Conservation (phyloP, 176 grass and related monocot species). For the Bolboschoenus planiculmis region DNA sequence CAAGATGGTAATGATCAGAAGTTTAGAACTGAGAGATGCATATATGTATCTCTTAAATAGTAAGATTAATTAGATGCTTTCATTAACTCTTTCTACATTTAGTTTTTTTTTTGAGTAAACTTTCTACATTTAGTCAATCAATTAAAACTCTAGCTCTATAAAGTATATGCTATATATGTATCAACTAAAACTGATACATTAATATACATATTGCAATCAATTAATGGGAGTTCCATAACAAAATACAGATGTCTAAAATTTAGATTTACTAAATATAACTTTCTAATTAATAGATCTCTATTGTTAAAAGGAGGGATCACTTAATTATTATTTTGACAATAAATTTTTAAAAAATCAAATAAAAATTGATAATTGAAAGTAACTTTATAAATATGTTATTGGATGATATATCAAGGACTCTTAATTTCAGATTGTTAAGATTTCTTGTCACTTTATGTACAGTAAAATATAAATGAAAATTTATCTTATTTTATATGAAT, state of each 20-base stretch:
- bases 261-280: slow-evolving; percentile 5
- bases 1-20: background rate
- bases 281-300: background rate
- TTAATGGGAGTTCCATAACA: background rate
- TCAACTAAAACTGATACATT: background rate
- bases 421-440: too few species aligned
- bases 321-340: too few species aligned
- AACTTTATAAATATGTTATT: too few species aligned
- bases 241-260: background rate
- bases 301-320: too few species aligned
- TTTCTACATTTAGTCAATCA: background rate
- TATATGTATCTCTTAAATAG: background rate
- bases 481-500: too few species aligned
- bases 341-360: too few species aligned
- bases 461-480: too few species aligned
- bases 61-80: background rate
- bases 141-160: background rate
- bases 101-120: too few species aligned
- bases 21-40: background rate
- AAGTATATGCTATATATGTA: background rate
- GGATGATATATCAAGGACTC: too few species aligned
- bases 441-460: too few species aligned
- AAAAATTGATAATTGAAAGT: too few species aligned
- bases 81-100: background rate
- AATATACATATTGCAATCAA: background rate